phyloP scores from a whole-genome alignment of 23 red algal species.

The Agarophyton chilense region DNA sequence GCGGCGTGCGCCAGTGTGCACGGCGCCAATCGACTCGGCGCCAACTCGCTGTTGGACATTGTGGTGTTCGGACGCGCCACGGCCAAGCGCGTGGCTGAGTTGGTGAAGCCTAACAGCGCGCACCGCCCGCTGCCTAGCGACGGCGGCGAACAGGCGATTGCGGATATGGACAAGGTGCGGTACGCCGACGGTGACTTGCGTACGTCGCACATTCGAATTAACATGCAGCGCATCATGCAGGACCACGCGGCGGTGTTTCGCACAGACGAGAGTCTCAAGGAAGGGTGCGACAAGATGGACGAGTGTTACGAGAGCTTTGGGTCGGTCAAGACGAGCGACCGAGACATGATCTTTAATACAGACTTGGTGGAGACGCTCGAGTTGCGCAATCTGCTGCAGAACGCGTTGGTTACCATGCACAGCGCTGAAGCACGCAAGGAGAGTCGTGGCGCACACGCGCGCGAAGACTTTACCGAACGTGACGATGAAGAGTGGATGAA shows the following conservation, averaged over 20 bases:
- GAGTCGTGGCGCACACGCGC: constrained; percentile 89
- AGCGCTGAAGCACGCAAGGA: constrained; percentile 93
- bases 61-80: constrained; percentile 96
- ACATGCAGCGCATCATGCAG: constrained; percentile 97
- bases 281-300: constrained; percentile 88
- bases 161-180: constrained; percentile 83
- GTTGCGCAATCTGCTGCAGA: constrained; percentile 94
- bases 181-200: constrained; percentile 75
- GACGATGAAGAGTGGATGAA: constrained; percentile 96
- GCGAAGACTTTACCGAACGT: constrained; percentile 91
- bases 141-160: constrained; percentile 81
- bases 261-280: constrained; percentile 66
- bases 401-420: constrained; percentile 94
- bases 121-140: constrained; percentile 52
- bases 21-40: constrained; percentile 93
- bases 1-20: constrained; percentile 96
- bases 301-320: constrained; percentile 74
- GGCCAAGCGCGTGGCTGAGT: constrained; percentile 69
- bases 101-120: constrained; percentile 70
- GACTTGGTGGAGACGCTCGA: constrained; percentile 96
- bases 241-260: constrained; percentile 94
- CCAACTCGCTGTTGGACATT: constrained; percentile 95
- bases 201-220: constrained; percentile 76
- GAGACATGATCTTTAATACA: constrained; percentile 93
- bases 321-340: constrained; percentile 82